These are phyloP conservation scores for Carex littledalei DNA, from an alignment of 176 grass and related monocot genomes.

Conservation along the genomic window DNA sequence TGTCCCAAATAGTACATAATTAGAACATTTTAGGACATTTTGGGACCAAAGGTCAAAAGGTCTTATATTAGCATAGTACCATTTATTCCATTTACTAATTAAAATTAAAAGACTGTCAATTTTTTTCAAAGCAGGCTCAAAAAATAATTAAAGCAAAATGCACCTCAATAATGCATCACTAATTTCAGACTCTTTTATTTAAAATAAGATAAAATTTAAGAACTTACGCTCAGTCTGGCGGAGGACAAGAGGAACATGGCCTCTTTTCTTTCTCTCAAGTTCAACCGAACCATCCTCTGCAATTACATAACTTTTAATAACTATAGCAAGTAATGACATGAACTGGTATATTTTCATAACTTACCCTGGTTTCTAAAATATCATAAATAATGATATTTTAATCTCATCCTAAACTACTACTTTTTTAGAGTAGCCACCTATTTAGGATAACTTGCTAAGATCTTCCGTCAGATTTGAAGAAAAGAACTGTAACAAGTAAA, in stretches of 20 bases:
- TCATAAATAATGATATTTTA: not conserved
- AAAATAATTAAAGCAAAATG: not conserved
- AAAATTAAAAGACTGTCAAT: not conserved
- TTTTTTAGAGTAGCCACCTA: not conserved
- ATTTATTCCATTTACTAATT: not conserved
- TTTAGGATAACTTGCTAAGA: not conserved
- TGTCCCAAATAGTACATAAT: no score
- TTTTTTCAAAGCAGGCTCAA: not conserved
- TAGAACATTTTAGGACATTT: not conserved
- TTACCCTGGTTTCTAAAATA: not conserved
- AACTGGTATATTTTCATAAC: not conserved
- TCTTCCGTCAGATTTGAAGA: not conserved
- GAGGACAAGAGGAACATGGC: slow-evolving; percentile 72
- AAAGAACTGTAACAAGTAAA: not conserved
- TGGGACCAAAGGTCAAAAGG: not conserved
- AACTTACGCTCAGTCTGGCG: slow-evolving; percentile 76
- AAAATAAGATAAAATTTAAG: not conserved
- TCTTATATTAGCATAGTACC: no score
- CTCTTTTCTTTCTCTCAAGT: slow-evolving; percentile 50
- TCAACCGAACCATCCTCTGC: slow-evolving; percentile 46
- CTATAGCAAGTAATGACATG: not conserved
- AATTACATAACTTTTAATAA: slow-evolving; percentile 24
- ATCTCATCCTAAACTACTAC: not conserved
- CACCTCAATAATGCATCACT: not conserved
- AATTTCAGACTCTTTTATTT: not conserved